Conservation (phyloP, 768 basidiomycete species). For the Pleurotus giganteus region DNA sequence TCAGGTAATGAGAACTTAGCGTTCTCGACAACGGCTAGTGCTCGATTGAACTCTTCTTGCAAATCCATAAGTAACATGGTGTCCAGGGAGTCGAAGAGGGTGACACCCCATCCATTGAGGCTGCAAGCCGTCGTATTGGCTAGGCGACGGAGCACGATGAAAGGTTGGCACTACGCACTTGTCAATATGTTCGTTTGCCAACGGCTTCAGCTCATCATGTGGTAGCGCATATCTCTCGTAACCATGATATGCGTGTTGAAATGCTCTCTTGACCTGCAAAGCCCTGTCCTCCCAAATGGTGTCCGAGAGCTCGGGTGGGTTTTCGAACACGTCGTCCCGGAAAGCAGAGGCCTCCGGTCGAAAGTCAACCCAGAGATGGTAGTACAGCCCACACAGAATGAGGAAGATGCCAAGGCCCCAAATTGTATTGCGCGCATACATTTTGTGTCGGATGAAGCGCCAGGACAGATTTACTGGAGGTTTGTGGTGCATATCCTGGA, state of each 20-base stretch:
- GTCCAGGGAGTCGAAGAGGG: constrained; percentile 80
- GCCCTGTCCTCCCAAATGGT: constrained; percentile 25
- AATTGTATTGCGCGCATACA: not conserved
- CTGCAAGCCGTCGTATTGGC: constrained; percentile 29
- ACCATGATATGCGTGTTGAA: constrained; percentile 64
- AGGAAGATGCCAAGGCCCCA: not conserved
- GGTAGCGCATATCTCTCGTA: constrained; percentile 62
- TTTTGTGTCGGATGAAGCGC: not conserved
- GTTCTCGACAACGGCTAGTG: constrained; percentile 41
- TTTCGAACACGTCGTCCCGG: not conserved
- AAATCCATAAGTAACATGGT: constrained; percentile 84
- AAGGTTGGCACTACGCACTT: too few relatives aligned
- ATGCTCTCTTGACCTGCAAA: constrained; percentile 55
- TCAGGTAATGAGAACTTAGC: not conserved
- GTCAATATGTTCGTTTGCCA: constrained; percentile 28
- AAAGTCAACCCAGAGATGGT: not conserved
- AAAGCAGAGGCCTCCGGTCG: not conserved
- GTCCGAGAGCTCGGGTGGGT: not conserved
- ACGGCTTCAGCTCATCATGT: constrained; percentile 60
- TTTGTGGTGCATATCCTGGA: not conserved
- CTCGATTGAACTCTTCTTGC: constrained; percentile 58
- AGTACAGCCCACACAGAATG: not conserved
- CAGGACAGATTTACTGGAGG: not conserved
- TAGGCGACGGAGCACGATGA: too few relatives aligned
- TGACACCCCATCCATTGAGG: constrained; percentile 73